A percentile compares a stretch with the other conserved stretches of the same genome.
Evolutionary conservation across 805 yeast genomes (phyloP).

Genomic region (Lipomyces anomalus): DNA sequence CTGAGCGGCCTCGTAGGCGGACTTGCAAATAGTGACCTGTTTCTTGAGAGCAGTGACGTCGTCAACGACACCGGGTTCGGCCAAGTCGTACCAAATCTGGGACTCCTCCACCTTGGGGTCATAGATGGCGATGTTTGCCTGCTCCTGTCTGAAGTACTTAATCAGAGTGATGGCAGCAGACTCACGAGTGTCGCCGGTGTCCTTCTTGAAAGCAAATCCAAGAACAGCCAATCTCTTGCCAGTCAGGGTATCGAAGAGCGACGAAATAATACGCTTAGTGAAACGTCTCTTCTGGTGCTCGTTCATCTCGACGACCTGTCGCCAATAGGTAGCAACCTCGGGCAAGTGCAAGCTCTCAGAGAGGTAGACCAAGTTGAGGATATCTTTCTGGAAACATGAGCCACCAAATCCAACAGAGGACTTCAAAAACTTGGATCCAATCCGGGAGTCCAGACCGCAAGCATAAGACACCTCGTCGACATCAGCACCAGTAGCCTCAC

Average conservation of each 20-base stretch:
- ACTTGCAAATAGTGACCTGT: constrained; percentile 24
- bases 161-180: constrained; percentile 30
- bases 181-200: constrained; percentile 32
- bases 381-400: constrained; percentile 32
- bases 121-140: constrained; percentile 29
- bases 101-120: constrained; percentile 32
- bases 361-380: constrained; percentile 30
- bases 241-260: constrained; percentile 30
- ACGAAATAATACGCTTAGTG: constrained; percentile 28
- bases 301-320: constrained; percentile 32
- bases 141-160: constrained; percentile 28
- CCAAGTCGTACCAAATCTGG: constrained; percentile 29
- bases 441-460: constrained; percentile 30
- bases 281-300: constrained; percentile 31
- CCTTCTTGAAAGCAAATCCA: constrained; percentile 33
- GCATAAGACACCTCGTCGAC: constrained; percentile 32
- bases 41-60: constrained; percentile 19
- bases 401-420: constrained; percentile 33
- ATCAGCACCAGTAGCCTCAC: constrained; percentile 33
- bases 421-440: constrained; percentile 31
- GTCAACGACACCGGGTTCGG: constrained; percentile 23
- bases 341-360: constrained; percentile 31
- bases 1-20: constrained; percentile 29
- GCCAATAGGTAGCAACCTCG: constrained; percentile 31
- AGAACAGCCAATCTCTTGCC: constrained; percentile 30